Percentiles rank a stretch among this genome's conserved stretches.
Evolutionary conservation across 2,329 filamentous ascomycete species (phyloP).

Genomic region (Lojkania enalia): DNA sequence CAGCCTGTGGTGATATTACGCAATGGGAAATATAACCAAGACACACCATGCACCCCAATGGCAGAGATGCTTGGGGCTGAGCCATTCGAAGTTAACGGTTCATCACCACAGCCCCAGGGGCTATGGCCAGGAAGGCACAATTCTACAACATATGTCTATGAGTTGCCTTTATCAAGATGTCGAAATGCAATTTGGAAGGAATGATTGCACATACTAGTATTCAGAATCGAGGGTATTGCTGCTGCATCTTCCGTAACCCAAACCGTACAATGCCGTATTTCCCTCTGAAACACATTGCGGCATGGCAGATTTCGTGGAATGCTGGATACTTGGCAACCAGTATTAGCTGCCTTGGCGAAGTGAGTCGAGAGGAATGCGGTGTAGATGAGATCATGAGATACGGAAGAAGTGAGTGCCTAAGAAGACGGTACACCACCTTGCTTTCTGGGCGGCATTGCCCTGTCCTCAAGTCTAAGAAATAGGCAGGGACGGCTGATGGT

Average conservation of each 20-base stretch:
- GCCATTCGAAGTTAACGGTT: background rate
- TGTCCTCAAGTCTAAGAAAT: background rate
- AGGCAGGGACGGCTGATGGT: background rate
- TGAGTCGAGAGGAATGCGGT: background rate
- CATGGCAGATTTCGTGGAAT: conserved; percentile 8
- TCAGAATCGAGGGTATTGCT: too few relatives aligned
- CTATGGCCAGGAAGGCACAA: too few relatives aligned
- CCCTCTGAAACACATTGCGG: too few relatives aligned
- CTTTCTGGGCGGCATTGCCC: background rate
- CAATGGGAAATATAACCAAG: background rate
- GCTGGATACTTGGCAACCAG: conserved; percentile 4
- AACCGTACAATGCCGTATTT: too few relatives aligned
- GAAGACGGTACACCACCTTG: conserved; percentile 13
- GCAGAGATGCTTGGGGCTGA: background rate
- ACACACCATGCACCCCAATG: background rate
- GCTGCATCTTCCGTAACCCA: too few relatives aligned
- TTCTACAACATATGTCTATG: too few relatives aligned
- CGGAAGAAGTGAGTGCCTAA: background rate
- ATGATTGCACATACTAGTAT: too few relatives aligned
- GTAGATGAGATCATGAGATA: conserved; percentile 3
- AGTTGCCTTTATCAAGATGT: too few relatives aligned
- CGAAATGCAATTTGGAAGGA: too few relatives aligned
- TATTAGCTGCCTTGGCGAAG: background rate
- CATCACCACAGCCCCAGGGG: background rate
- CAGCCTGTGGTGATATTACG: too few relatives aligned